Evolutionary conservation across 2,329 filamentous ascomycete genomes (phyloP), one percentile per base, ranked within the genome.

Genomic region (Colletotrichum sp.): DNA sequence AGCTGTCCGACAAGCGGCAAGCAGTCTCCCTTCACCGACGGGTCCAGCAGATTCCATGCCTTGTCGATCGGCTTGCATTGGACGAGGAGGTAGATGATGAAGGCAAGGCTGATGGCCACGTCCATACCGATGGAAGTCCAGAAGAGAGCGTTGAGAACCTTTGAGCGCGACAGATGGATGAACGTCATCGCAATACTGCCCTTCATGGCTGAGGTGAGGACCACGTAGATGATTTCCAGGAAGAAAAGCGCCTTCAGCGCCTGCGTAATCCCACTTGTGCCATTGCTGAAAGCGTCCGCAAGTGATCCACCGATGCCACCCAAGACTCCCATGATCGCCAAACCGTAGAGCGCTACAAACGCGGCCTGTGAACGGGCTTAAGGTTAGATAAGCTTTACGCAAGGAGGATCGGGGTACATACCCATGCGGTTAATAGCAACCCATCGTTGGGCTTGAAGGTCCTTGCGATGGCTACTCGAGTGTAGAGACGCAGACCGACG

Each of bases 201-300:
- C 55, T 72, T 72, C 70, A 72, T 72, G 21, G 70, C 70, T 2
- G 70, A 72, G 18, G 70, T 72, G 29, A 72, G 70, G 5, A 72
- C 70, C 2, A 72, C 70, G 16, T 72, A 72, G 5, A 72, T 72
- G 21, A 72, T 72, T 33, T 72, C 70, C 9, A 72, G 36, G 38
- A 72, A 72, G 31, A 72, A 72, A 3, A 72, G 27, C 4, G 31
- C 66, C 34, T 72, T 72, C 29, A 72, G 70, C 3, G 36, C 43
- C 12, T 51, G 21, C 3, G 6, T 33, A 4, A 51, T 51, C 9
- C 43, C 43, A 51, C 38, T 12, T 8, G 69, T 33, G 8, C 70
- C 70, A 16, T 47, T 13, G n/a, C 69, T 51, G 9, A 29, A 59
- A 3, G 66, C 24, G 11, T 64, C 15, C 21, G 34, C 12, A 9